Evolutionary conservation across 2,329 filamentous ascomycete genomes (phyloP), one percentile per base, ranked within the genome.

Genomic region (Didymella lethalis): DNA sequence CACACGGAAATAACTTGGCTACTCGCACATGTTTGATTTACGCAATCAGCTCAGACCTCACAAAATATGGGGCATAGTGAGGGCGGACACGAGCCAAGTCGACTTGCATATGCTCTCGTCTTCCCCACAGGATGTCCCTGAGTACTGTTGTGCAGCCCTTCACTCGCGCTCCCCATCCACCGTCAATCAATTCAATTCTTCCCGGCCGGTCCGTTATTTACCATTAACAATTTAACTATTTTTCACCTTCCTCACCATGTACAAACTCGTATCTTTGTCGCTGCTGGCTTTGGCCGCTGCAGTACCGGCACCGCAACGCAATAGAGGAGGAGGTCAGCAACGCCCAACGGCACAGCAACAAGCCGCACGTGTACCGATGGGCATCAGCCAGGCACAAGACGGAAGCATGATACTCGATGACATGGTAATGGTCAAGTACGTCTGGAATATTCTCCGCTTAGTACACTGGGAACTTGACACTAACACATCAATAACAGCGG

Each of bases 391-490:
- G 25, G 84, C 84, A 2, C 81, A 81, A 0, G 84, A 87, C 70
- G 84, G 84, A 4, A 84, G 82, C 2, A 83, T 75, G 38, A 86
- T 86, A 36, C 68, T 87, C 25, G 84, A 87, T 66, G 81, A 79
- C 54, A 86, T 82, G 2, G 83, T 81, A 4, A 79, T 76, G 10
- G 81, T 87, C 31, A 57, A 57, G 54, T 57, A 47, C 12, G 41
- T 47, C 23, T 20, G 6, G 7, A 7, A 4, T n/a, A n/a, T 32
- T 25, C 28, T 3, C 32, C 16, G 14, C 12, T 14, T 8, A 10
- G 32, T 14, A 16, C 32, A 5, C 32, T 34, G 12, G 20, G 14
- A 16, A 18, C 12, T 1, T 20, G 7, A 11, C 38, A 23, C 32
- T 36, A n/a, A 28, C 28, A 32, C 10, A 11, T 10, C 1, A 31